Evolutionary conservation across 2,329 filamentous ascomycete genomes (phyloP).

Genomic region (Tolypocladium ovalisporum): DNA sequence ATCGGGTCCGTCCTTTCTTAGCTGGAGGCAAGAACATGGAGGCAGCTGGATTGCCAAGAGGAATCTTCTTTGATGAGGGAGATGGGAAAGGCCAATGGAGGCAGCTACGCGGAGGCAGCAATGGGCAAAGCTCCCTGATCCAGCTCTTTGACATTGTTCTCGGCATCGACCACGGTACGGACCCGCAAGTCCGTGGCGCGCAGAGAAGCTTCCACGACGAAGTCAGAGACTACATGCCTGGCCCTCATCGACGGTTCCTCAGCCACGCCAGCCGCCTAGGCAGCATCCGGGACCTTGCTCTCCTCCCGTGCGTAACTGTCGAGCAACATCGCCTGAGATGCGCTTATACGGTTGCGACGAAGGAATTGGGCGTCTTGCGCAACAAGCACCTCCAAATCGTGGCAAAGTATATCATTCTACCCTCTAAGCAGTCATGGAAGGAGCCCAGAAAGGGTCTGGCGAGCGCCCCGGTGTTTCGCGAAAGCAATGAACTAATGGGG

Average conservation of each 20-base stretch:
- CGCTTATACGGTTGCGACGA: conserved; percentile 60
- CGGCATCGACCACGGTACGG: conserved; percentile 60
- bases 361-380: conserved; percentile 64
- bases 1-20: conserved; percentile 77
- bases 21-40: conserved; percentile 91
- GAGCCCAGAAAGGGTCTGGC: conserved; percentile 28
- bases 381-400: conserved; percentile 87
- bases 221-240: conserved; percentile 86
- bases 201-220: conserved; percentile 42
- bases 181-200: conserved; percentile 16
- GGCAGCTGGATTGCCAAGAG: conserved; percentile 68
- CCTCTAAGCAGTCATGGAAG: conserved; percentile 40
- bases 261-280: conserved; percentile 56
- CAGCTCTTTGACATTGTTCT: conserved; percentile 87
- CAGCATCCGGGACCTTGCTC: conserved; percentile 63
- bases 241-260: conserved; percentile 69
- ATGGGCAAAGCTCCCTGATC: conserved; percentile 85
- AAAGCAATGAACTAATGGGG: conserved; percentile 50
- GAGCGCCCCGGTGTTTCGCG: conserved; percentile 26
- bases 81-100: conserved; percentile 55
- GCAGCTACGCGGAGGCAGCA: conserved; percentile 83
- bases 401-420: conserved; percentile 79
- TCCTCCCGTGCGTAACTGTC: conserved; percentile 37
- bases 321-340: conserved; percentile 32
- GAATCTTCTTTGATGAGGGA: conserved; percentile 75